phyloP scores from a whole-genome alignment of 495 filamentous ascomycete genomes.

The Podospora fimiseda region DNA sequence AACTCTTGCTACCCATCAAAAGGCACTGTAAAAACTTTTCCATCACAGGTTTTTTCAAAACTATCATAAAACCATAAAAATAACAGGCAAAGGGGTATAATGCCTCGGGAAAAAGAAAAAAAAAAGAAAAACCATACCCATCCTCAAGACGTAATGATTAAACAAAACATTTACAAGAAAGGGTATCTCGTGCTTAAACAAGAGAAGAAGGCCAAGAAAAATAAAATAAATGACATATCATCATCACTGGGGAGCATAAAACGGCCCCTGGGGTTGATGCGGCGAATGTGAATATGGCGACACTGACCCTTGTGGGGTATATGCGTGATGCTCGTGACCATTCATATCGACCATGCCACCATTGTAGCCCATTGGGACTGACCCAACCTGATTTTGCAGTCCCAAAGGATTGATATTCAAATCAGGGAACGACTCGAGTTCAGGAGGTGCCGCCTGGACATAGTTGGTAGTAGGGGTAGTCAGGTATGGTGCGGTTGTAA shows the following conservation, averaged over 20 bases:
- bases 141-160: too few relatives aligned
- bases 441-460: conserved; percentile 14
- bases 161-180: too few relatives aligned
- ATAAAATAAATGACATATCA: neutral
- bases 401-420: conserved; percentile 31
- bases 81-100: too few relatives aligned
- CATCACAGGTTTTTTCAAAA: too few relatives aligned
- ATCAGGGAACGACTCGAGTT: conserved; percentile 32
- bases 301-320: conserved; percentile 34
- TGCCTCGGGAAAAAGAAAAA: too few relatives aligned
- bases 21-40: too few relatives aligned
- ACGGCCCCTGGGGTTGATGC: conserved; percentile 31
- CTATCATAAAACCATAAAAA: too few relatives aligned
- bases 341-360: conserved; percentile 22
- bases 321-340: conserved; percentile 22
- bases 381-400: conserved; percentile 27
- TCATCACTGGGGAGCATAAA: conserved; percentile 19
- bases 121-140: neutral
- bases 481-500: conserved; percentile 15
- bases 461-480: conserved; percentile 11
- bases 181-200: neutral
- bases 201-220: neutral
- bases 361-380: conserved; percentile 18
- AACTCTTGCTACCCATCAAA: too few relatives aligned
- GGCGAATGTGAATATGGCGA: conserved; percentile 39